Base-by-base conservation (phyloP, 768 basidiomycete species). In the Thelephora ganbajun region DNA sequence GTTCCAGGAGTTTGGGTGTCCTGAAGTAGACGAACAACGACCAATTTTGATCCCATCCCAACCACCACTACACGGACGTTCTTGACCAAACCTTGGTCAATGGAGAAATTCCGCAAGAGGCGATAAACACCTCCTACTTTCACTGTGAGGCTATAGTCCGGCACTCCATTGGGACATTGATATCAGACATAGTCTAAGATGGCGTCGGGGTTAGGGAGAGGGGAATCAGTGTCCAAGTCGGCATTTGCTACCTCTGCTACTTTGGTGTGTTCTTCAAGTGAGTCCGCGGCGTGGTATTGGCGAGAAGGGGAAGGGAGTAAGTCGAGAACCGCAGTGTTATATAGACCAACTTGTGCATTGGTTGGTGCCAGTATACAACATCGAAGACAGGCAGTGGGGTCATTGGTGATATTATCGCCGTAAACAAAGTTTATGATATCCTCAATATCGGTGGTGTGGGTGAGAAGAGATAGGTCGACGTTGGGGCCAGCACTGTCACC, bases 341-440 rank as follows among this genome's bases (percentile, higher is more conserved):
- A 68, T 1, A 44, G 46, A 37, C 67, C 63, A 7, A 69, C 63
- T 42, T 66, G 61, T 0, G 37, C 35, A 47, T 69, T 69, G 6
- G 61, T 64, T 6, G 67, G 68, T 0, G 65, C 62, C 11, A 71
- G 61, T 50, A 71, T 66, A 0, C 61, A 54, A 7, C 63, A 60
- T 33, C 49, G 47, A 6, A 64, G 48, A 42, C 66, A 65, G 0
- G 30, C 36, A 0, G 43, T 20, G 6, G 66, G 63, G 33, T 63
- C 50, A 0, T 11, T 12, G 7, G 62, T 53, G 18, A 61, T 49
- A 2, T 56, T 45, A n/a, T 41, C 16, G 11, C 62, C 60, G 45
- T 58, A 66, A 9, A 66, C 56, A 41, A 61, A 54, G n/a, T 54
- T 35, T 14, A 59, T 60, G 37, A 63, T 50, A 9, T 52, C 56